Evolutionary conservation across 495 filamentous ascomycete species (phyloP).

Genomic region (Aspergillus leporis): DNA sequence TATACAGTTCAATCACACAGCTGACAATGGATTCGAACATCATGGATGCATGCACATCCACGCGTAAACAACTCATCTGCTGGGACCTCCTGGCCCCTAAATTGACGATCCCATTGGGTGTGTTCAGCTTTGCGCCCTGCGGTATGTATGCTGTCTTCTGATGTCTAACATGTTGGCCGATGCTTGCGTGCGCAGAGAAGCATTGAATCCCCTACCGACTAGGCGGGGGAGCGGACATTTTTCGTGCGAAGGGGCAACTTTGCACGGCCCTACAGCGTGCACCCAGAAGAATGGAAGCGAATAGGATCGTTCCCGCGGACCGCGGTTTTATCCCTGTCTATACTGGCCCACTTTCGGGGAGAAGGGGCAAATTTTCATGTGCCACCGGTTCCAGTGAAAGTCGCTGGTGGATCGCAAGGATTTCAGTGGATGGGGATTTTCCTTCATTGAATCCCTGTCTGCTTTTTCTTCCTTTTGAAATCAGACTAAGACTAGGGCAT

Average conservation of each 20-base stretch:
- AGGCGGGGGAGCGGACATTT: too few species aligned
- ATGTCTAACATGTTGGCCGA: too few species aligned
- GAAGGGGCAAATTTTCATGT: not conserved
- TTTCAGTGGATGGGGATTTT: not conserved
- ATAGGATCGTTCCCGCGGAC: conserved; percentile 7
- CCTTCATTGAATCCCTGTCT: not conserved
- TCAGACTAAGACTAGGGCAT: not conserved
- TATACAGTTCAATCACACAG: not conserved
- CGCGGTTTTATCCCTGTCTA: not conserved
- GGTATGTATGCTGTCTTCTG: not conserved
- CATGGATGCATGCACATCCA: not conserved
- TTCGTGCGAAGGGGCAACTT: too few species aligned
- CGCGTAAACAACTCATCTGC: not conserved
- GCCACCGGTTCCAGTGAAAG: not conserved
- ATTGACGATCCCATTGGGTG: not conserved
- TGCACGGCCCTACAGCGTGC: not conserved
- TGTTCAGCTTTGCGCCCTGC: too few species aligned
- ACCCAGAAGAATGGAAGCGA: conserved; percentile 2
- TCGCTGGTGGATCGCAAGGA: not conserved
- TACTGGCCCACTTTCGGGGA: not conserved
- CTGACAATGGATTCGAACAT: not conserved
- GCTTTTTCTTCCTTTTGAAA: not conserved
- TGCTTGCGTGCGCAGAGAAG: too few species aligned
- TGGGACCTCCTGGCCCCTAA: not conserved
- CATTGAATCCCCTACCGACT: not conserved